Conservation (phyloP, 768 basidiomycete genomes). For the Mrakia gelida region DNA sequence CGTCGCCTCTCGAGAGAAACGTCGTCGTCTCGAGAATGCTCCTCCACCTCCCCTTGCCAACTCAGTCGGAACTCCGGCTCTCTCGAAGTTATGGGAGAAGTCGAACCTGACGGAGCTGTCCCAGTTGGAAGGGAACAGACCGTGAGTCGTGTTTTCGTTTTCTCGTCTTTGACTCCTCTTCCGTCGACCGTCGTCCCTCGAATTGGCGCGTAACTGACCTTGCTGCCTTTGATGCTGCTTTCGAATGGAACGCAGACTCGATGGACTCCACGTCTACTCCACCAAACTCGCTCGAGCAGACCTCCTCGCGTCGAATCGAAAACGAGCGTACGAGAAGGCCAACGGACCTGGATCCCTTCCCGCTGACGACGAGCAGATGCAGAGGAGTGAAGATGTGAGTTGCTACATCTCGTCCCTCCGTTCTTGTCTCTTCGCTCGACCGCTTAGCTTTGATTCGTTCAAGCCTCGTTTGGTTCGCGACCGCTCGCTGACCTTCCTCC, state of each 20-base stretch:
- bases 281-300: conserved; percentile 1
- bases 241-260: neutral
- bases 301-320: conserved; percentile 1
- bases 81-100: conserved; percentile 27
- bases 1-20: conserved; percentile 12
- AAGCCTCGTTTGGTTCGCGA: too few species aligned
- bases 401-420: too few species aligned
- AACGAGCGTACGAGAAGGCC: conserved; percentile 7
- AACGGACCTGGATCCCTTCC: neutral
- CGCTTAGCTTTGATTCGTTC: neutral
- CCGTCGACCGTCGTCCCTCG: neutral
- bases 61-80: conserved; percentile 23
- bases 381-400: conserved; percentile 1
- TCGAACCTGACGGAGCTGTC: neutral
- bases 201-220: neutral
- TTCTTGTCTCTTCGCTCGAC: too few species aligned
- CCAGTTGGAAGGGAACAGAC: conserved; percentile 11
- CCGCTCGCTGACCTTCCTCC: neutral
- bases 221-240: neutral
- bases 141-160: conserved; percentile 11
- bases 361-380: neutral
- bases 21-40: conserved; percentile 15
- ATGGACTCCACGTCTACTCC: conserved; percentile 10
- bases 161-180: neutral
- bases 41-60: conserved; percentile 6